Conservation (phyloP, 139 green algal species). For the Parachlorella kessleri region DNA sequence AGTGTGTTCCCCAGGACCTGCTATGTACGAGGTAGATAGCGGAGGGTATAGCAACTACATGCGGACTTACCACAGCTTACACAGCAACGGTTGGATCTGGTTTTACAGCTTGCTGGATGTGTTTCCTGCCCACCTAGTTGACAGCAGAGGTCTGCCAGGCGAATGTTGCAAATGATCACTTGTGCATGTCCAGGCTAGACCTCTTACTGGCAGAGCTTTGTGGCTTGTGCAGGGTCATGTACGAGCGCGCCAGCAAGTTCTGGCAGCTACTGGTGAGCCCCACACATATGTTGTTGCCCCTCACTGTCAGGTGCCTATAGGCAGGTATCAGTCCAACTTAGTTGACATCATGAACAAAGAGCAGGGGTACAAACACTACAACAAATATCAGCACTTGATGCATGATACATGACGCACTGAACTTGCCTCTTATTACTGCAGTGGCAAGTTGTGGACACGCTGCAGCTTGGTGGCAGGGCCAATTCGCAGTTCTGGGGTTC, state of each 20-base stretch:
- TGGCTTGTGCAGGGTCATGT: slow-evolving; percentile 62
- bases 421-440: not conserved
- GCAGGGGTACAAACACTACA: too few species aligned
- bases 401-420: not conserved
- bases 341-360: too few species aligned
- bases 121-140: too few species aligned
- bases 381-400: too few species aligned
- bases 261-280: slow-evolving; percentile 61
- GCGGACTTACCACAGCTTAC: not conserved
- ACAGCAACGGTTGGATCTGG: not conserved
- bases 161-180: too few species aligned
- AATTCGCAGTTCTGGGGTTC: slow-evolving; percentile 53
- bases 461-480: not conserved
- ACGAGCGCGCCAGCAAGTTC: slow-evolving; percentile 64
- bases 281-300: too few species aligned
- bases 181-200: too few species aligned
- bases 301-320: too few species aligned
- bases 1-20: not conserved
- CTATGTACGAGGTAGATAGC: not conserved
- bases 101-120: too few species aligned
- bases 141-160: too few species aligned
- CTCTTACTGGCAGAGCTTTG: too few species aligned
- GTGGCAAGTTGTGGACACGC: not conserved
- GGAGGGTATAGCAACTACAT: not conserved
- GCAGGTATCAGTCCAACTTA: too few species aligned